Evolutionary conservation across 2,329 filamentous ascomycete genomes (phyloP), one percentile per base, ranked within the genome.

Genomic region (Neospermospora avenae): DNA sequence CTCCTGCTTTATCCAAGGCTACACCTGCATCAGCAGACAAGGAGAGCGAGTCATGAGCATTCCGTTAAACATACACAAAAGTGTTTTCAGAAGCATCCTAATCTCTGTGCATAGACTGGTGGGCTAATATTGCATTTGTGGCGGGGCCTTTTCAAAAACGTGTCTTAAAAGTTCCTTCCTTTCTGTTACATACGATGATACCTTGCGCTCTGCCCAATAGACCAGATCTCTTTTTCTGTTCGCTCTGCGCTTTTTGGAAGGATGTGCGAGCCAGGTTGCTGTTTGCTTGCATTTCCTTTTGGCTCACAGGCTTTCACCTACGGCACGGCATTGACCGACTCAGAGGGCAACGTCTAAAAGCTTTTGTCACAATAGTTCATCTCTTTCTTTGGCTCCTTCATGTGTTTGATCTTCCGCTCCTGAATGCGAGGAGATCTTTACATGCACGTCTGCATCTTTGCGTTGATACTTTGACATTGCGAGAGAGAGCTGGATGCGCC

Each of bases 1-100:
- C 87, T 57, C 87, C 87, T 51, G 82, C 84, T 60, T 73, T 87
- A 71, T 77, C 85, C 65, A 89, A 89, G 77, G 81, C 80, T 63
- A 80, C 80, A 63, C 80, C 83, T 63, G 83, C 83, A 71, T 77
- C 61, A 34, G 67, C 63, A 52, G 66, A 75, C 56, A 80, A 77
- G 69, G 84, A 85, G 75, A 78, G 77, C 70, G 76, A 77, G 73
- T 78, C 60, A 63, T 70, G 66, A 72, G 64, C 63, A 64, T 69
- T 54, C 62, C 63, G 64, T 65, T 58, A 52, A n/a, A 69, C 63
- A 64, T 68, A 66, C 65, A 58, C 60, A 67, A 78, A 74, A 73
- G 68, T 73, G 73, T 72, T 73, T 73, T 71, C 63, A 59, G 61
- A 62, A 70, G 71, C 71, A 73, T 74, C 68, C 71, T 74, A 74